These are phyloP conservation scores for Linderina pennispora DNA, from an alignment of 192 early-diverging fungal genomes.

Conservation along the genomic window DNA sequence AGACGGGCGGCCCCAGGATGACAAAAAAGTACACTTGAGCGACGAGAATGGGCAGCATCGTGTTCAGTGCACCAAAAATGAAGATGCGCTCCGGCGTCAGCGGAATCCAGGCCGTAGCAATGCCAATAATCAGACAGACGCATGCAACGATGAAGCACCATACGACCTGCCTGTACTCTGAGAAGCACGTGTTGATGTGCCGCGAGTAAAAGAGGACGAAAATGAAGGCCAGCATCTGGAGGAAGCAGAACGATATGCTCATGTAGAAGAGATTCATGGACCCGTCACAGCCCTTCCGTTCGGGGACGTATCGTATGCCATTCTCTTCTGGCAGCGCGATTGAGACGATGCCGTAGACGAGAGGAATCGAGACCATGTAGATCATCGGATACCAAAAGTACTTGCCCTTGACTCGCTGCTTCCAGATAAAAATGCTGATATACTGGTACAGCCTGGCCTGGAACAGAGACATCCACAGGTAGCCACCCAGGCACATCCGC, in stretches of 20 bases:
- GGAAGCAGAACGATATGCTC: slow-evolving; percentile 13
- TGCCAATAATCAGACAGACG: not conserved
- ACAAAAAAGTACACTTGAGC: not conserved
- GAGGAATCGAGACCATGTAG: slow-evolving; percentile 15
- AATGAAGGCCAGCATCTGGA: slow-evolving; percentile 16
- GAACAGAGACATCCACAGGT: slow-evolving; percentile 24
- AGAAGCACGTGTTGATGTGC: slow-evolving; percentile 29
- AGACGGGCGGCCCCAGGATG: not conserved
- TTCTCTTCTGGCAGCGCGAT: slow-evolving; percentile 10
- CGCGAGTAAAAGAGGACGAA: slow-evolving; percentile 24
- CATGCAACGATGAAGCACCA: slow-evolving; percentile 5
- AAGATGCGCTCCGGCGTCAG: not conserved
- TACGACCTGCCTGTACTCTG: slow-evolving; percentile 18
- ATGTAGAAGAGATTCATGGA: slow-evolving; percentile 15
- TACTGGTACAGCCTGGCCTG: slow-evolving; percentile 29
- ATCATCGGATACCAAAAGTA: slow-evolving; percentile 23
- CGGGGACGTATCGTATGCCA: slow-evolving; percentile 15
- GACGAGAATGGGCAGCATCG: not conserved
- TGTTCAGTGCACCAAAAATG: not conserved
- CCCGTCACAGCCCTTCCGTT: slow-evolving; percentile 18
- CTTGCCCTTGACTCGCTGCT: slow-evolving; percentile 15
- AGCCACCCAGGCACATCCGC: slow-evolving; percentile 29
- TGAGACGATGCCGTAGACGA: slow-evolving; percentile 18
- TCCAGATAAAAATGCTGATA: slow-evolving; percentile 28
- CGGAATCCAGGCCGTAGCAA: not conserved